phyloP scores from a whole-genome alignment of 2,329 filamentous ascomycete species.

The Podosphaera xanthii region DNA sequence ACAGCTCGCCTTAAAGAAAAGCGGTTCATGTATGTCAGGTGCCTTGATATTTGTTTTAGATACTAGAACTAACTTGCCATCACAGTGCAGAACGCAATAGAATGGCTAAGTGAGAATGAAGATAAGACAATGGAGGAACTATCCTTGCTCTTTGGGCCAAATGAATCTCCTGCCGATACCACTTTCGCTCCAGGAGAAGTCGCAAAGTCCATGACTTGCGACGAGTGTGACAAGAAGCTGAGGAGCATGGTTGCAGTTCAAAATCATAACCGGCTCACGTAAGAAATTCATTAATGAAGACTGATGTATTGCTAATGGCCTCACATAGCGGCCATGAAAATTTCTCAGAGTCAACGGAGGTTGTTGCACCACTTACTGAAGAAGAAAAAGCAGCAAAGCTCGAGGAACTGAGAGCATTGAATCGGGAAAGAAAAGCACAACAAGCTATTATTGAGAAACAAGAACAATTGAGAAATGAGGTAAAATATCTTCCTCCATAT shows the following conservation, averaged over 20 bases:
- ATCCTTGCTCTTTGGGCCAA: conserved; percentile 22
- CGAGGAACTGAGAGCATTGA: conserved; percentile 46
- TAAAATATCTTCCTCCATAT: conserved; percentile 16
- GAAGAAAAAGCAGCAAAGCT: conserved; percentile 74
- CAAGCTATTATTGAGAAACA: conserved; percentile 54
- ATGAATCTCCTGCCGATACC: conserved; percentile 31
- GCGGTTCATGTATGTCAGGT: conserved; percentile 43
- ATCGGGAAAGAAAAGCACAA: conserved; percentile 47
- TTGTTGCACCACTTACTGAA: conserved; percentile 72
- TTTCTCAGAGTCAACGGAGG: conserved; percentile 83
- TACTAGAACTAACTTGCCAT: conserved; percentile 5
- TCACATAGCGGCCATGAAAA: conserved; percentile 52
- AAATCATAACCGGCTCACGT: conserved; percentile 78
- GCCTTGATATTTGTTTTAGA: not conserved
- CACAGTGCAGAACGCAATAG: conserved; percentile 64
- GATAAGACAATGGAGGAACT: conserved; percentile 74
- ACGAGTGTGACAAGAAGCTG: conserved; percentile 86
- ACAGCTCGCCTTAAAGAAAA: conserved; percentile 63
- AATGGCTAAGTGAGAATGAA: conserved; percentile 86
- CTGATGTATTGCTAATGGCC: conserved; percentile 2
- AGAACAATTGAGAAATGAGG: conserved; percentile 69
- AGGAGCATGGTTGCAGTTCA: conserved; percentile 59
- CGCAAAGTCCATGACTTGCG: conserved; percentile 70
- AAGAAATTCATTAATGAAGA: conserved; percentile 4
- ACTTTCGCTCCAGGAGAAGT: conserved; percentile 47